phyloP scores from a whole-genome alignment of 805 yeast genomes.

The Candida nitratophila region DNA sequence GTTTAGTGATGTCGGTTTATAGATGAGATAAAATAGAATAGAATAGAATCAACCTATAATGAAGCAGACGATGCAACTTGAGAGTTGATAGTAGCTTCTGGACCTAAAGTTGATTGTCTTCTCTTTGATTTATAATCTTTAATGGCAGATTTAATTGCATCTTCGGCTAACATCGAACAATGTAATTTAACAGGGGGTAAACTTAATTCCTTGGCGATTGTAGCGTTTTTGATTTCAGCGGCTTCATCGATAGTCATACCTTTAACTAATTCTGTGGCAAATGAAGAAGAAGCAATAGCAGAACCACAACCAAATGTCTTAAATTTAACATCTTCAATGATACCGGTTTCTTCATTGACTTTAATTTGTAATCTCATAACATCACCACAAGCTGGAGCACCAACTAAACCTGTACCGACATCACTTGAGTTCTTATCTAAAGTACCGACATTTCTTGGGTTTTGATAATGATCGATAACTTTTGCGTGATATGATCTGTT shows the following conservation, averaged over 20 bases:
- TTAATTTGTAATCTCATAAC: slow-evolving; percentile 96
- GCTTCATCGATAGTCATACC: slow-evolving; percentile 96
- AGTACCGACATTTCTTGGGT: slow-evolving; percentile 95
- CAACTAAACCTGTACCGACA: slow-evolving; percentile 96
- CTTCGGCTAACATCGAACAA: slow-evolving; percentile 98
- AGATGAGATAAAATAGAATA: too few relatives aligned
- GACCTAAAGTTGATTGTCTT: slow-evolving; percentile 53
- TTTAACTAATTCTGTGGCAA: slow-evolving; percentile 90
- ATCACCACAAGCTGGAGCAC: slow-evolving; percentile 99
- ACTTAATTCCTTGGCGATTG: slow-evolving; percentile 88
- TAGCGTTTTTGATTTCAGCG: slow-evolving; percentile 83
- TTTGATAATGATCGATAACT: slow-evolving; percentile 92
- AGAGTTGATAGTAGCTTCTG: slow-evolving; percentile 33
- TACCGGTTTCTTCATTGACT: slow-evolving; percentile 84
- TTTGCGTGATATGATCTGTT: slow-evolving; percentile 71
- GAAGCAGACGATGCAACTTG: slow-evolving; percentile 7
- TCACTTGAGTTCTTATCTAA: slow-evolving; percentile 65
- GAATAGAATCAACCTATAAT: too few relatives aligned
- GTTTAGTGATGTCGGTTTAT: too few relatives aligned
- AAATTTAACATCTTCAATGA: slow-evolving; percentile 91
- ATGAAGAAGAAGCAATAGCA: slow-evolving; percentile 94
- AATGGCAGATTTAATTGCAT: slow-evolving; percentile 95
- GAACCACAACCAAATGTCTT: slow-evolving; percentile 99
- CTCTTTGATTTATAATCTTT: slow-evolving; percentile 91
- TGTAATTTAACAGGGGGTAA: slow-evolving; percentile 97